These are phyloP conservation scores for Psilocybe cubensis DNA, from an alignment of 768 basidiomycete genomes.

Conservation along the genomic window DNA sequence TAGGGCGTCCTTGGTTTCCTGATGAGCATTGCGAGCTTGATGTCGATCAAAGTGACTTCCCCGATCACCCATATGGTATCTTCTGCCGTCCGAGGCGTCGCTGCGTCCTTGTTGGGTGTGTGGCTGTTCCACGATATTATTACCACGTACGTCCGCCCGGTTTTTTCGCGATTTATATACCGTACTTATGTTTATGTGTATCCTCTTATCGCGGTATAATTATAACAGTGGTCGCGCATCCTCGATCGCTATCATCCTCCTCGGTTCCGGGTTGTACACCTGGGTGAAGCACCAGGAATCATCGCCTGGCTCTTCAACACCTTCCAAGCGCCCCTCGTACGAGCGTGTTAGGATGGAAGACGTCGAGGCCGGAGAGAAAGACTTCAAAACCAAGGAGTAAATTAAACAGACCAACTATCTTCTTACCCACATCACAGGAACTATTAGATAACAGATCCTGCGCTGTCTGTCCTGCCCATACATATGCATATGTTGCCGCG, in stretches of 20 bases:
- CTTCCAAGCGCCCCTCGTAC: constrained; percentile 41
- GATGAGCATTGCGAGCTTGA: constrained; percentile 90
- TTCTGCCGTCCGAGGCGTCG: constrained; percentile 92
- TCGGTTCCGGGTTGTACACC: constrained; percentile 85
- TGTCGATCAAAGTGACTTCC: constrained; percentile 97
- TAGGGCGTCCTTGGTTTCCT: constrained; percentile 90
- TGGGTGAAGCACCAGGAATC: constrained; percentile 85
- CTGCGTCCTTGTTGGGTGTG: constrained; percentile 83
- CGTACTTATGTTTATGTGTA: not conserved
- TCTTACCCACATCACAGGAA: too few relatives aligned
- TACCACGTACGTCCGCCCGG: constrained; percentile 75
- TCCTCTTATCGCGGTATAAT: not conserved
- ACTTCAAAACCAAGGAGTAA: constrained; percentile 8
- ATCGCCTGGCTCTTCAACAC: constrained; percentile 35
- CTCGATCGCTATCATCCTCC: constrained; percentile 81
- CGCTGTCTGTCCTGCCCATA: too few relatives aligned
- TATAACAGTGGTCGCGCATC: constrained; percentile 71
- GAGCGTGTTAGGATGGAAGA: constrained; percentile 67
- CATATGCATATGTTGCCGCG: not conserved
- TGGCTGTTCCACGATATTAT: constrained; percentile 84
- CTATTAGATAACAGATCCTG: not conserved
- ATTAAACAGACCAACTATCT: not conserved
- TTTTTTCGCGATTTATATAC: not conserved
- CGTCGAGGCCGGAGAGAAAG: constrained; percentile 20
- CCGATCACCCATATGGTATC: constrained; percentile 98